phyloP scores from a whole-genome alignment of 169 alveolate species.

The Eimeria praecox region DNA sequence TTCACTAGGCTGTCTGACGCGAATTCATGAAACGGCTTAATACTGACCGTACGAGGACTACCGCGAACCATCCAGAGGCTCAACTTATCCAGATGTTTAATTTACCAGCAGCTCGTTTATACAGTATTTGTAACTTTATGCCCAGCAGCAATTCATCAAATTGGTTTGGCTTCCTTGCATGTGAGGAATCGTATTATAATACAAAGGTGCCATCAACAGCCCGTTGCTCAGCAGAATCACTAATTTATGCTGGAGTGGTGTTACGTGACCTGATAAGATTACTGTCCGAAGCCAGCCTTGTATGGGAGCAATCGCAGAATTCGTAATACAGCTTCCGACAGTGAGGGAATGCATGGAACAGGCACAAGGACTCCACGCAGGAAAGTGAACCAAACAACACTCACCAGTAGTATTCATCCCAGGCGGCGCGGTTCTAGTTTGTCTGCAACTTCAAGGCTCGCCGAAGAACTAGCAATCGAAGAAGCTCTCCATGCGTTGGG shows the following conservation, averaged over 20 bases:
- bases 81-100: too few species aligned
- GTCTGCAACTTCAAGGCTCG: neutral
- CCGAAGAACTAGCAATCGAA: neutral
- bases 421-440: neutral
- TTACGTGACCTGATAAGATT: neutral
- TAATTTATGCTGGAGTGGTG: neutral
- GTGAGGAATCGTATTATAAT: too few species aligned
- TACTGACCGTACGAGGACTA: too few species aligned
- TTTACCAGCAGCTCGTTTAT: too few species aligned
- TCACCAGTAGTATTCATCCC: neutral
- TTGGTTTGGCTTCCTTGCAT: too few species aligned
- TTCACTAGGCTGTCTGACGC: too few species aligned
- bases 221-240: too few species aligned
- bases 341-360: neutral
- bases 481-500: neutral
- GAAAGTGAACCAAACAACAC: neutral
- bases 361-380: neutral
- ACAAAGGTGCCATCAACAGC: too few species aligned
- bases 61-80: too few species aligned
- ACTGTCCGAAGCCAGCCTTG: neutral
- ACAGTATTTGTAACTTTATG: too few species aligned
- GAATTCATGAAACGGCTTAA: too few species aligned
- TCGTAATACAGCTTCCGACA: neutral
- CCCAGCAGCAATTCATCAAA: too few species aligned
- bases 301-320: neutral